Evolutionary conservation across 352 stramenopile genomes (phyloP), one percentile per base, ranked within the genome.

Genomic region (Phytophthora quininea): DNA sequence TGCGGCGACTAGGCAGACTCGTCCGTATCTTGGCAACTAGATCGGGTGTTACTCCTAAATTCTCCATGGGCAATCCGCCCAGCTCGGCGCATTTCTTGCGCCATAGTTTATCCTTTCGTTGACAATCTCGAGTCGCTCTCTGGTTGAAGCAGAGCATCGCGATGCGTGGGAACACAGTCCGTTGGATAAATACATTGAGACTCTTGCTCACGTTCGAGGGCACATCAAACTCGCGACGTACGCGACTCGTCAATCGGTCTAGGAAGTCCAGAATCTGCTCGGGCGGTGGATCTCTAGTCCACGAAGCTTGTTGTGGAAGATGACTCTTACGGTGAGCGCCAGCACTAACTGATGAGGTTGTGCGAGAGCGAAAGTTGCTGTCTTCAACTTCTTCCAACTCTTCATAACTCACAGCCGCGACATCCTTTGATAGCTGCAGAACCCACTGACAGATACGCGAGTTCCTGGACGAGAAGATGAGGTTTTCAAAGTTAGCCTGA

Each of bases 61-160:
- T 88, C 62, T 94, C 86, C 73, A 94, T 80, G 3, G 80, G 71
- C 8, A 96, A 69, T 12, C 80, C 80, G 59, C 78, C 73, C 12
- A 96, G 62, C 47, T 91, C 82, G 7, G 60, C 43, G 30, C 84
- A 91, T 56, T 86, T 88, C 54, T 91, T 93, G 2, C 88, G 79
- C 88, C 88, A 96, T 30, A 93, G 49, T 48, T 92, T 92, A 71
- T 96, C 88, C 56, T 92, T 96, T 46, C 86, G 80, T 58, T 92
- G 84, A 37, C 82, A 92, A 43, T 96, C 88, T 48, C 82, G 78
- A 27, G 78, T 77, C 2, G 85, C 70, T 65, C 79, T 78, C 51
- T 91, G 77, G 47, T 85, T 90, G 37, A 89, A 96, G 64, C 88
- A 92, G 9, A 96, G 77, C 42, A 88, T 66, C 30, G 72, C 82